Percentiles rank a stretch among this genome's conserved stretches.
These are phyloP conservation scores for Mytilinidion resinicola DNA, from an alignment of 495 filamentous ascomycete species.

Conservation along the genomic window DNA sequence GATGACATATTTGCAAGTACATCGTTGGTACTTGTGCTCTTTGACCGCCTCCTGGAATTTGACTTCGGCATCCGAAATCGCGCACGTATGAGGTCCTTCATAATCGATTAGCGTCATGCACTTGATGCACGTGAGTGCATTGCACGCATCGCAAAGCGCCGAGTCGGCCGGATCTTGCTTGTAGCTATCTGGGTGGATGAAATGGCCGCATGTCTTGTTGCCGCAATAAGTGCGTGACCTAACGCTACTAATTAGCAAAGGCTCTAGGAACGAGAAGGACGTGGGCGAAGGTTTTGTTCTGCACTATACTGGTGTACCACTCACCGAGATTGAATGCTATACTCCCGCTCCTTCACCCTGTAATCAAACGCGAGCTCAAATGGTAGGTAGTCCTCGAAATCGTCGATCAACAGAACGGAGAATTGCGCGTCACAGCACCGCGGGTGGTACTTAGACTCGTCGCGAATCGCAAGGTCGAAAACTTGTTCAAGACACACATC, in stretches of 20 bases:
- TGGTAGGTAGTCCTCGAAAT: slow-evolving; percentile 6
- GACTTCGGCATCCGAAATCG: slow-evolving; percentile 9
- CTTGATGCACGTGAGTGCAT: slow-evolving; percentile 2
- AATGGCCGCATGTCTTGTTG: slow-evolving; percentile 5
- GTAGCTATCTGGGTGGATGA: slow-evolving; percentile 14
- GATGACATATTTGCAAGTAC: slow-evolving; percentile 14
- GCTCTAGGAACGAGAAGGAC: not conserved
- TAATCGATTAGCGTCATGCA: slow-evolving; percentile 8
- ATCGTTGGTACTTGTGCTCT: slow-evolving; percentile 21
- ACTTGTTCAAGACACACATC: slow-evolving; percentile 2
- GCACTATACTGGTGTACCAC: not conserved
- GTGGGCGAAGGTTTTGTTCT: no score
- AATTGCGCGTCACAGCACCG: slow-evolving; percentile 9
- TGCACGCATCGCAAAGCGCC: slow-evolving; percentile 11
- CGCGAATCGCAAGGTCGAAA: slow-evolving; percentile 10
- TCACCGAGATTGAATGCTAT: not conserved
- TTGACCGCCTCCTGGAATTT: slow-evolving; percentile 12
- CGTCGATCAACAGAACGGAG: slow-evolving; percentile 3
- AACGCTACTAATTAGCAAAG: not conserved
- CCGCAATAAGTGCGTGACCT: slow-evolving; percentile 20
- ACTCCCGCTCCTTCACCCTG: slow-evolving; percentile 1
- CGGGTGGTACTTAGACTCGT: slow-evolving; percentile 17
- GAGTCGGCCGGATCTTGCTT: slow-evolving; percentile 1
- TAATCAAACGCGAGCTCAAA: not conserved
- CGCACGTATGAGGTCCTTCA: slow-evolving; percentile 7